These are phyloP conservation scores for Trichosporon asahii DNA, from an alignment of 1,284 basidiomycete species.

Conservation along the genomic window DNA sequence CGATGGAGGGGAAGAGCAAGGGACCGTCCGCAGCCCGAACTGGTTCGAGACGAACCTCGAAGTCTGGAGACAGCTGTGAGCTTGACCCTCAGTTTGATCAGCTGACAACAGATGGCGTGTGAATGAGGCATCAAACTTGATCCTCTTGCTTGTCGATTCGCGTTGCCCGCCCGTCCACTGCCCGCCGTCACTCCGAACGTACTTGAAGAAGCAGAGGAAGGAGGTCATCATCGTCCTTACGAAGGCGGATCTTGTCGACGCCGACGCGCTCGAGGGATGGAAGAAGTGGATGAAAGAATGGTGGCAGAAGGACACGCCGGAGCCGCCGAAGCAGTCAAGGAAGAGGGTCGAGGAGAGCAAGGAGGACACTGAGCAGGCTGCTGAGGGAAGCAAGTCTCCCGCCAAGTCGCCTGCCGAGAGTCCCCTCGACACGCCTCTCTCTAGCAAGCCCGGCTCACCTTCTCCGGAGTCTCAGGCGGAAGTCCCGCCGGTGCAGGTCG, in stretches of 20 bases:
- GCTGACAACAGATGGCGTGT: conserved; percentile 68
- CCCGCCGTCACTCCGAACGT: conserved; percentile 56
- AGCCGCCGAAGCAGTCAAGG: conserved; percentile 20
- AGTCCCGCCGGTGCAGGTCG: conserved; percentile 52
- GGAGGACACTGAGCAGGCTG: neutral
- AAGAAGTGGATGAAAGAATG: conserved; percentile 59
- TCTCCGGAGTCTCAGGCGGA: neutral
- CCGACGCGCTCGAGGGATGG: conserved; percentile 64
- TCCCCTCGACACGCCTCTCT: neutral
- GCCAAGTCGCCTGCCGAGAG: neutral
- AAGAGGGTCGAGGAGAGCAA: conserved; percentile 10
- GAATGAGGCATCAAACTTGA: conserved; percentile 75
- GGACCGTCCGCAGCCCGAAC: conserved; percentile 52
- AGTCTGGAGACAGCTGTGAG: conserved; percentile 78
- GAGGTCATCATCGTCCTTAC: conserved; percentile 76
- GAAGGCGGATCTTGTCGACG: conserved; percentile 73
- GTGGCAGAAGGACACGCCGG: conserved; percentile 45
- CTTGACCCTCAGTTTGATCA: neutral
- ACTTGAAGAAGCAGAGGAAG: conserved; percentile 52
- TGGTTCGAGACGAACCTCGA: conserved; percentile 85
- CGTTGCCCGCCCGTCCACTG: conserved; percentile 69
- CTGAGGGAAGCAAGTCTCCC: conserved; percentile 7
- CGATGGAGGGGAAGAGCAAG: conserved; percentile 26
- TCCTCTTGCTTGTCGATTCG: conserved; percentile 79
- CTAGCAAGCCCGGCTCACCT: neutral